Evolutionary conservation across 116 monocot genomes (phyloP).

Genomic region (Thalassia testudinum): DNA sequence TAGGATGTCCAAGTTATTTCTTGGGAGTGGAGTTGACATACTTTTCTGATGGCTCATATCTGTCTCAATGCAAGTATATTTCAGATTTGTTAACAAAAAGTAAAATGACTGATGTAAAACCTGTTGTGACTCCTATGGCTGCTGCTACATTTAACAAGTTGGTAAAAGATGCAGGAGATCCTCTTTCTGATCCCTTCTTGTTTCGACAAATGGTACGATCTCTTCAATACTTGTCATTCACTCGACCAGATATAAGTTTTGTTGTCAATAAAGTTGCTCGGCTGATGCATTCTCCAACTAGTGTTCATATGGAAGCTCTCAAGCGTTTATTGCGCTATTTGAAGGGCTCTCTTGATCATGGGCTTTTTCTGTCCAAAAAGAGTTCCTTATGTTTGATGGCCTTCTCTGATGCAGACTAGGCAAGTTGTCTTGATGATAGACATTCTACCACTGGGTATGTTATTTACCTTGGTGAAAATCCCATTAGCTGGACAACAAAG

Average conservation of each 20-base stretch:
- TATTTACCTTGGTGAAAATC: neutral
- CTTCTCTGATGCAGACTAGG: neutral
- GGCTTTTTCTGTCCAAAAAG: neutral
- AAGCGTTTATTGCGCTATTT: conserved; percentile 2
- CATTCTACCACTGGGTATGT: neutral
- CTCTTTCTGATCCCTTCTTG: neutral
- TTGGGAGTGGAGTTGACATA: neutral
- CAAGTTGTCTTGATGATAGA: neutral
- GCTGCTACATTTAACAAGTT: neutral
- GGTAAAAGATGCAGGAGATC: neutral
- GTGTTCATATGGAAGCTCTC: neutral
- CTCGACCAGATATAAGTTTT: neutral
- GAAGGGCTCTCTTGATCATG: neutral
- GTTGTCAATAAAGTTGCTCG: neutral
- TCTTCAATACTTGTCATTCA: neutral
- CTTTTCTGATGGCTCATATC: neutral
- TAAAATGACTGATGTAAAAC: neutral
- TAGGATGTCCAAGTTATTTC: neutral
- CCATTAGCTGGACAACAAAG: neutral
- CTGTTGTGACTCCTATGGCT: neutral
- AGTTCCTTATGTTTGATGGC: neutral
- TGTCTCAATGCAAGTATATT: neutral
- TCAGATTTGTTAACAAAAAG: neutral
- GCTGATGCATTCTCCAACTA: neutral
- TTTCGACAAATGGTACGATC: neutral